Evolutionary conservation across 306 rosid genomes (phyloP), one percentile per base, ranked within the genome.

Genomic region (Elaeagnus macrophylla): DNA sequence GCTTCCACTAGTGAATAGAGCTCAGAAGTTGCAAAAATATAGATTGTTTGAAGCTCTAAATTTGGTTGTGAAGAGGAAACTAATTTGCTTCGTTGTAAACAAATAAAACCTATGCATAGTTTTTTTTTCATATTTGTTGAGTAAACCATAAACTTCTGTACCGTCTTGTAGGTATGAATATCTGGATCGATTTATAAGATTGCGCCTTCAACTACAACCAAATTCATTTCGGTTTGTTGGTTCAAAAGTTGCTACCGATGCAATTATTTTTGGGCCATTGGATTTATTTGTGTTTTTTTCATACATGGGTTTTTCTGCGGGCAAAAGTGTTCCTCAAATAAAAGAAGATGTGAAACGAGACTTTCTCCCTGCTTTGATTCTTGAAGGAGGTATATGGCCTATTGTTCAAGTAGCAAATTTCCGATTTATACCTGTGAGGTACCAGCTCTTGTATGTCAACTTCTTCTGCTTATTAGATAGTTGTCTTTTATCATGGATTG

Each of bases 381-480:
- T 89, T 57, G 93, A 81, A 72, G 95, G 95, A 36, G 84, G 85
- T 13, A 58, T 85, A 70, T 85, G 95, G 97, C 95, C 97, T 7
- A 12, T 81, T 58, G 72, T 83, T 64, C 97, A 89, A 64, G 74
- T 85, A n/a, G 94, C 75, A 7, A 85, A 79, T 69, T 89, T 89
- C 57, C 83, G 89, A 55, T 83, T 66, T 60, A 48, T 83, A 58
- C 95, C 95, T 17, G 88, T 89, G 54, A 79, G 87, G 68, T 83
- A 85, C 67, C 97, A 89, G 59, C 97, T 89, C 49, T 95, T 89
- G 36, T 89, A 89, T 62, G 95, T 81, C 56, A 85, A 89, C 80
- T 60, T 79, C 69, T 89, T 89, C 83, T 83, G 94, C 85, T 55
- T 86, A 61, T 57, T 89, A 70, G 97, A 89, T 77, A 83, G 94